phyloP scores from a whole-genome alignment of 352 stramenopile species.

The Phytophthora vignae region DNA sequence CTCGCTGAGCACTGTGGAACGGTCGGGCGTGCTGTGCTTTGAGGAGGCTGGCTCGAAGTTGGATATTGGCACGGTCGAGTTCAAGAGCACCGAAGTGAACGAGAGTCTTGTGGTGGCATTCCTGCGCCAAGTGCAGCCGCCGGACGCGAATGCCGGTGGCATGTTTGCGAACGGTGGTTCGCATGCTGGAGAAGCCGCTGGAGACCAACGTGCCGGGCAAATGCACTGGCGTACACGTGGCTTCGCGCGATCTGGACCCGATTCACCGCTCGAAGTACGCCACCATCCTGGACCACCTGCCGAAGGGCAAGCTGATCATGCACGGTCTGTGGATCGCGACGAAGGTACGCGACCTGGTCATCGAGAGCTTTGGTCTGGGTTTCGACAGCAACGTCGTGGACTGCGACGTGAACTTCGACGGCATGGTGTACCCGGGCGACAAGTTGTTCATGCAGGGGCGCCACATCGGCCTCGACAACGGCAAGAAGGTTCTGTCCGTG shows the following conservation, averaged over 20 bases:
- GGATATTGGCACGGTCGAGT: conserved; percentile 40
- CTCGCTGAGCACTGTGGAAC: conserved; percentile 51
- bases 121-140: conserved; percentile 44
- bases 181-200: conserved; percentile 68
- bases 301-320: conserved; percentile 83
- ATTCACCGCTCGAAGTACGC: conserved; percentile 86
- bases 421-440: conserved; percentile 90
- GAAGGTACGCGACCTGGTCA: conserved; percentile 78
- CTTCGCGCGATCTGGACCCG: conserved; percentile 87
- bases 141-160: conserved; percentile 28
- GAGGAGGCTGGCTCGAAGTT: conserved; percentile 45
- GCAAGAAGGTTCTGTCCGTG: conserved; percentile 75
- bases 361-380: conserved; percentile 53
- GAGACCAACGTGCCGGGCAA: conserved; percentile 70
- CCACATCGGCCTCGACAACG: conserved; percentile 70
- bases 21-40: conserved; percentile 57
- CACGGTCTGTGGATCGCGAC: conserved; percentile 90
- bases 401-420: conserved; percentile 86
- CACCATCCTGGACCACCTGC: conserved; percentile 77
- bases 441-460: conserved; percentile 81
- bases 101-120: conserved; percentile 60
- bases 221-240: conserved; percentile 74
- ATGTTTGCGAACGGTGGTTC: conserved; percentile 68
- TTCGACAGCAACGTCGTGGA: conserved; percentile 75
- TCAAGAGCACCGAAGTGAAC: conserved; percentile 49